Conservation (phyloP, 2,329 filamentous ascomycete genomes). For the Xylaria sp. region DNA sequence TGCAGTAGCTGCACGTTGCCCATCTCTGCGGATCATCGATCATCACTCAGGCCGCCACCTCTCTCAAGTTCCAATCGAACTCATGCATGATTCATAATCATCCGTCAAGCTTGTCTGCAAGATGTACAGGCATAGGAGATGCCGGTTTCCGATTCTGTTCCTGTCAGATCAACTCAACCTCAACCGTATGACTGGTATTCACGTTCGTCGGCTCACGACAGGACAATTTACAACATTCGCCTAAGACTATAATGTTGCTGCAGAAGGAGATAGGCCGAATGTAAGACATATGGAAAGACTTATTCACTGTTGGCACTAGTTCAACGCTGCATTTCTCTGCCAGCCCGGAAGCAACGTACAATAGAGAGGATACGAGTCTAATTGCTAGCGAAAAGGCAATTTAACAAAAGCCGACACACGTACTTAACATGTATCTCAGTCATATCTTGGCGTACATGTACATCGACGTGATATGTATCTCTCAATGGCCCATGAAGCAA, state of each 20-base stretch:
- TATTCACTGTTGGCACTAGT: neutral
- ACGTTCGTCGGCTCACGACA: neutral
- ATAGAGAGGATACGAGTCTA: neutral
- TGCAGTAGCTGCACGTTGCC: slow-evolving; percentile 6
- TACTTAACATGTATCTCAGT: slow-evolving; percentile 22
- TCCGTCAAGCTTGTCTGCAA: neutral
- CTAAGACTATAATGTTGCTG: neutral
- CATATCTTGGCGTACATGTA: slow-evolving; percentile 30
- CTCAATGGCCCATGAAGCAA: slow-evolving; percentile 13
- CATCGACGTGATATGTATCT: slow-evolving; percentile 13
- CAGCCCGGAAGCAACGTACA: neutral
- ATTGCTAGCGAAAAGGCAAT: slow-evolving; percentile 1
- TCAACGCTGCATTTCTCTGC: neutral
- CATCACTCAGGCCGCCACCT: neutral
- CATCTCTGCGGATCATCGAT: neutral
- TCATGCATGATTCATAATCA: neutral
- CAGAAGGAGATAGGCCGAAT: neutral
- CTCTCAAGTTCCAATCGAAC: neutral
- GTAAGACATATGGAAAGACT: neutral
- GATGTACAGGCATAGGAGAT: neutral
- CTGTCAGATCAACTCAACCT: neutral
- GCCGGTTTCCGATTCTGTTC: neutral
- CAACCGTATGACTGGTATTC: neutral
- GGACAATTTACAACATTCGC: neutral
- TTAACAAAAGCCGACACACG: slow-evolving; percentile 2